phyloP scores from a whole-genome alignment of 805 yeast genomes.

The Wickerhamia fluorescens region DNA sequence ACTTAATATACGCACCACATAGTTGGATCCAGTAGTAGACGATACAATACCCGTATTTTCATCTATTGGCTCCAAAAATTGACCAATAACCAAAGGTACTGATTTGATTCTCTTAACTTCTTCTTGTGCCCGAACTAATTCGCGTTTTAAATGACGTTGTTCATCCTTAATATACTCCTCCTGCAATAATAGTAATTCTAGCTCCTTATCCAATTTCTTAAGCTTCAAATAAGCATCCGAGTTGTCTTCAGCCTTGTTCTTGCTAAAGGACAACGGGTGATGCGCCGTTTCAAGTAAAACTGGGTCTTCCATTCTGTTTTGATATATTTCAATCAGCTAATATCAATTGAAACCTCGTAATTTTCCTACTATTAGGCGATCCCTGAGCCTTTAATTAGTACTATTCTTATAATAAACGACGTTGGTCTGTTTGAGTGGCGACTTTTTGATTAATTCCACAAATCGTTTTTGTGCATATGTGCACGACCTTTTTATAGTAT shows the following conservation, averaged over 20 bases:
- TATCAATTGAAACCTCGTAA: too few relatives aligned
- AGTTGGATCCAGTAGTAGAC: constrained; percentile 95
- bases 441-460: too few relatives aligned
- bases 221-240: constrained; percentile 74
- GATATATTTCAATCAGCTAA: too few relatives aligned
- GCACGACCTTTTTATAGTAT: too few relatives aligned
- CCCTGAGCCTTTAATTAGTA: too few relatives aligned
- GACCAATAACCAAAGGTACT: constrained; percentile 97
- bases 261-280: constrained; percentile 2
- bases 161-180: constrained; percentile 98
- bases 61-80: constrained; percentile 95
- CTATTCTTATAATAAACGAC: too few relatives aligned
- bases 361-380: too few relatives aligned
- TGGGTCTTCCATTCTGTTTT: constrained; percentile 11
- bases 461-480: too few relatives aligned
- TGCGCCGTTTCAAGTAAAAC: constrained; percentile 8
- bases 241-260: constrained; percentile 27
- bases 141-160: constrained; percentile 92
- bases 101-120: constrained; percentile 97
- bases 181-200: constrained; percentile 76
- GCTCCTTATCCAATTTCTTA: constrained; percentile 85
- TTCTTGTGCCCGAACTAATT: constrained; percentile 93
- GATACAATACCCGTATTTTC: constrained; percentile 95
- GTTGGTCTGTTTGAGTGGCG: too few relatives aligned
- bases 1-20: constrained; percentile 90